Evolutionary conservation across 352 stramenopile genomes (phyloP), one percentile per base, ranked within the genome.

Genomic region (Pythium myriotylum): DNA sequence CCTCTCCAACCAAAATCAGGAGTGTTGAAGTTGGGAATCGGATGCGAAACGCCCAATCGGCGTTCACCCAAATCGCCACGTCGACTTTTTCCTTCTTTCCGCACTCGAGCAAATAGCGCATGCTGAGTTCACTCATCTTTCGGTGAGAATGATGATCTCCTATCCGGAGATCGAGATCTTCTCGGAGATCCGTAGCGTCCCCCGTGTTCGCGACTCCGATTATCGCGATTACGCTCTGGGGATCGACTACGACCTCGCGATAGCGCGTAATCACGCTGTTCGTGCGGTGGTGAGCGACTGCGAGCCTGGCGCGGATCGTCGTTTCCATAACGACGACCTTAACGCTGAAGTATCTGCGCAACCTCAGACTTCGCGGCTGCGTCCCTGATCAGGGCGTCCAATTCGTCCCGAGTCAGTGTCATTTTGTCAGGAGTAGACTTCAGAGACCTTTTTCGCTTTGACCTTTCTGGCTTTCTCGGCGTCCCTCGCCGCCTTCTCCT

Each of bases 111-210:
- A 14, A 56, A 56, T 14, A 56, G 50, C 4, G 50, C 33, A 16
- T 23, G 6, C 6, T 56, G 50, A 1, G 35, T 56, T 33, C 29
- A 19, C 46, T 17, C 12, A 2, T 20, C 14, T 4, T 26, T 22
- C 33, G 16, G 14, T n/a, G 50, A 56, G 50, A 56, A 56, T 7
- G 50, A 56, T 33, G 50, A 56, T 12, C 50, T 33, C 7, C 50
- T 23, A 17, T 56, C 35, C 20, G 33, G 35, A 4, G 50, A 56
- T 12, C n/a, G 50, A 2, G 50, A 56, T 17, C 35, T 29, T 12
- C 50, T 3, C 12, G 50, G 50, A n/a, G 50, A 47, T 10, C 22
- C 35, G 50, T 56, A 33, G 23, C 47, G 47, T n/a, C n/a, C n/a
- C n/a, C n/a, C n/a, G n/a, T n/a, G n/a, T n/a, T n/a, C n/a, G n/a